Evolutionary conservation across 73 alveolate species (phyloP).

Genomic region (Paramecium pentaurelia): DNA sequence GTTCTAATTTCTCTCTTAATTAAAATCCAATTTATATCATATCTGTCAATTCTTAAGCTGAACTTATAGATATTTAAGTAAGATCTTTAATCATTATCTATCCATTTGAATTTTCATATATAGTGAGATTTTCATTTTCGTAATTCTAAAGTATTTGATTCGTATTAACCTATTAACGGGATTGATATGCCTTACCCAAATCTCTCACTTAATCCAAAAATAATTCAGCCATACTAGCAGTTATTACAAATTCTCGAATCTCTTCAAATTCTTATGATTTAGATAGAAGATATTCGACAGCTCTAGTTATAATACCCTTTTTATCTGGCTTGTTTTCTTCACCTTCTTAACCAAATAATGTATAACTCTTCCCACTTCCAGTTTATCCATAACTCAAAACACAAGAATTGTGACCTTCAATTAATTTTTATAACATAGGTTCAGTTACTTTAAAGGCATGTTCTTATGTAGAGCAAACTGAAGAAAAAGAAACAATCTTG

Average conservation of each 20-base stretch:
- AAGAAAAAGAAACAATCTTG: constrained; percentile 8
- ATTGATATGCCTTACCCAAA: constrained; percentile 48
- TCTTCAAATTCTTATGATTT: constrained; percentile 61
- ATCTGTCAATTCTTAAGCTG: constrained; percentile 29
- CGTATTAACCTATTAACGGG: neutral
- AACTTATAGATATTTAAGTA: neutral
- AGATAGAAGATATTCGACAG: constrained; percentile 44
- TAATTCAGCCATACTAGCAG: constrained; percentile 45
- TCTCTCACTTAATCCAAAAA: constrained; percentile 58
- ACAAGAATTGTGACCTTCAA: constrained; percentile 61
- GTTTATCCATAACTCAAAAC: constrained; percentile 59
- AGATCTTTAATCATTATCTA: constrained; percentile 47
- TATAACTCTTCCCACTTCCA: constrained; percentile 62
- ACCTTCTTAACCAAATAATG: constrained; percentile 49
- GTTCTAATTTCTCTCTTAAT: constrained; percentile 56
- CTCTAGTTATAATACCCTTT: constrained; percentile 31
- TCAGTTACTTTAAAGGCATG: neutral
- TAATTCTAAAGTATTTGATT: neutral
- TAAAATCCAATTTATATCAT: constrained; percentile 33
- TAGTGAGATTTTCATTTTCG: constrained; percentile 58
- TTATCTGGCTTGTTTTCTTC: constrained; percentile 40
- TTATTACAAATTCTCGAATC: constrained; percentile 59
- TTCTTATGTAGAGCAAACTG: constrained; percentile 30
- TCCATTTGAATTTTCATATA: constrained; percentile 53
- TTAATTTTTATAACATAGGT: neutral